Evolutionary conservation across 1,284 basidiomycete genomes (phyloP).

Genomic region (Rhodotorula sp.): DNA sequence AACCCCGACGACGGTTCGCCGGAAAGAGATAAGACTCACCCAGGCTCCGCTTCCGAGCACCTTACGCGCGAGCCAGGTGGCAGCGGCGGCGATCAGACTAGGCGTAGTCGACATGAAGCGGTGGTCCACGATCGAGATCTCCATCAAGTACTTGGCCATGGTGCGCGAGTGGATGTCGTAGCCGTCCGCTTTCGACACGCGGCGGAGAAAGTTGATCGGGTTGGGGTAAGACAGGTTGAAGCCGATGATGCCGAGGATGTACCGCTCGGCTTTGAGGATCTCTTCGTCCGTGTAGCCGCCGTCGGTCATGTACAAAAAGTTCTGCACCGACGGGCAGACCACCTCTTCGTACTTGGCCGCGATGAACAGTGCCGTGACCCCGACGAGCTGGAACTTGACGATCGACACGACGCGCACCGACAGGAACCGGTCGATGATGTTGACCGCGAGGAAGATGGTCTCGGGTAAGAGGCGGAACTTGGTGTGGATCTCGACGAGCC

Average conservation of each 20-base stretch:
- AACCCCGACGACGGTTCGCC: too few relatives aligned
- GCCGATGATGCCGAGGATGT: conserved; percentile 84
- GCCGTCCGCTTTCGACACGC: conserved; percentile 93
- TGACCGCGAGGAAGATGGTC: conserved; percentile 90
- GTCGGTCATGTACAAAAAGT: conserved; percentile 87
- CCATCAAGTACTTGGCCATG: conserved; percentile 87
- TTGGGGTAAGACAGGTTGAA: conserved; percentile 92
- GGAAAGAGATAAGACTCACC: conserved; percentile 57
- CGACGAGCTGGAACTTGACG: conserved; percentile 90
- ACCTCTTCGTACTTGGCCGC: conserved; percentile 96
- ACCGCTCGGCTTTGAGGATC: conserved; percentile 89
- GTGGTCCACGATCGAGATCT: conserved; percentile 87
- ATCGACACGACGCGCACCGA: conserved; percentile 85
- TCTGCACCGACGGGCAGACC: conserved; percentile 79
- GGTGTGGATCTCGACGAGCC: conserved; percentile 90
- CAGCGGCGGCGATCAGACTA: conserved; percentile 80
- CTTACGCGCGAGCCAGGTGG: conserved; percentile 86
- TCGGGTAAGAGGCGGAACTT: conserved; percentile 93
- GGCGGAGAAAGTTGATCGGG: conserved; percentile 86
- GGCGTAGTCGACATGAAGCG: conserved; percentile 75
- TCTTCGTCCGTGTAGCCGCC: conserved; percentile 81
- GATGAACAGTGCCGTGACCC: conserved; percentile 89
- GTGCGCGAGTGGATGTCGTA: conserved; percentile 90
- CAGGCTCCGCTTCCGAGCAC: conserved; percentile 80
- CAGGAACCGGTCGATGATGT: conserved; percentile 96